Evolutionary conservation across 805 yeast genomes (phyloP), one percentile per base, ranked within the genome.

Genomic region (Ogataea polymorpha): DNA sequence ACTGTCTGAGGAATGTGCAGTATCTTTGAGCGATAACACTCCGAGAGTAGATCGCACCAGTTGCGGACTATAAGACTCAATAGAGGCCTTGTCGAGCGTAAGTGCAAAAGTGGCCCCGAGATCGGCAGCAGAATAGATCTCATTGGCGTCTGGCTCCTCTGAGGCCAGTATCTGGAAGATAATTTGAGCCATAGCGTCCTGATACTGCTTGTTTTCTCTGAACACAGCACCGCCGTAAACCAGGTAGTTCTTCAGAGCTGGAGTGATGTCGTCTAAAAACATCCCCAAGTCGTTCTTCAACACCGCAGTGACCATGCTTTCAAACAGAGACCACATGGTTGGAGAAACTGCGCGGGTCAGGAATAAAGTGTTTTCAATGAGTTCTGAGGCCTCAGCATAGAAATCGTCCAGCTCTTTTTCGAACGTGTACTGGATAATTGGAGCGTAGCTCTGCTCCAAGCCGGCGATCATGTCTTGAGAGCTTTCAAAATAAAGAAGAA

Each of bases 401-500:
- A 86, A 88, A 55, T 90, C 96, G 45, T 82, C 86, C 56, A 89
- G 64, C 34, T 74, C 71, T 51, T 83, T 72, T 27, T 64, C 70
- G 34, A 90, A 71, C 6, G 88, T 85, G 49, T 71, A 79, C 46
- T 77, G 78, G 35, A 89, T 74, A 14, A 82, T 84, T 10, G 96
- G 96, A 30, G 77, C 67, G 45, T 85, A 80, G 13, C 82, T 78
- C 45, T 78, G 81, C 55, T 89, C 96, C 36, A 91, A 70, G 55
- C 74, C 72, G 28, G 66, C 64, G 25, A 89, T 80, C 38, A 86
- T 72, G 17, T 81, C 89, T 7, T 70, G 69, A 2, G 96, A 82
- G 56, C 82, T 84, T 61, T 93, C 97, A 63, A 91, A 81, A 11
- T 95, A 84, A 44, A 89, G 64, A 34, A 91, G 65, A n/a, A 91